A percentile compares a stretch with the other conserved stretches of the same genome.
phyloP scores from a whole-genome alignment of 2,329 filamentous ascomycete species.

The Exophiala viscosa region DNA sequence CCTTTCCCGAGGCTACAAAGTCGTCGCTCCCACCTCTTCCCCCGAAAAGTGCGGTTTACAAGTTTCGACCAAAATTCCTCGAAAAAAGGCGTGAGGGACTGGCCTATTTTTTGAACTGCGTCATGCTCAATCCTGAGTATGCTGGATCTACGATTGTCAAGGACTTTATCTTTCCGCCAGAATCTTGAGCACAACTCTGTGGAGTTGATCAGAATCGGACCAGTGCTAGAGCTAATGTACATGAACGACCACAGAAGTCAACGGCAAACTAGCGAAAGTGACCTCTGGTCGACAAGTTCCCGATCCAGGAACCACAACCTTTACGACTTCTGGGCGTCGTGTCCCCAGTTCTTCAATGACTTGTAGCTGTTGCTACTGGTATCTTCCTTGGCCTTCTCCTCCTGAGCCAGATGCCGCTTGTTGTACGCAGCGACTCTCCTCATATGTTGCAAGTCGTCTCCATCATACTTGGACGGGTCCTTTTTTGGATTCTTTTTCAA shows the following conservation, averaged over 20 bases:
- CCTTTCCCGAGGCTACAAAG: conserved; percentile 78
- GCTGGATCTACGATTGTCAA: conserved; percentile 86
- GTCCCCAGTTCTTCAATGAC: conserved; percentile 57
- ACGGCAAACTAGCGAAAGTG: too few relatives aligned
- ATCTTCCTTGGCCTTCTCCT: conserved; percentile 56
- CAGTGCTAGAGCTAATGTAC: neutral
- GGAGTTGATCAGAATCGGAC: neutral
- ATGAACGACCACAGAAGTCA: neutral
- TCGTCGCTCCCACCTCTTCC: conserved; percentile 71
- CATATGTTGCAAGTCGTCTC: conserved; percentile 58
- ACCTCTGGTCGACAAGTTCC: too few relatives aligned
- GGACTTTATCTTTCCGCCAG: conserved; percentile 69
- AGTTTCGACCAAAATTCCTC: conserved; percentile 77
- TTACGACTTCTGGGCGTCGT: conserved; percentile 15
- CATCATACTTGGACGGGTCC: conserved; percentile 54
- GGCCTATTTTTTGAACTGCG: conserved; percentile 90
- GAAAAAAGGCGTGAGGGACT: conserved; percentile 78
- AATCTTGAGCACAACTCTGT: conserved; percentile 25
- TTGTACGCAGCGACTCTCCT: conserved; percentile 62
- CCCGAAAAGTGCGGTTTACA: conserved; percentile 81
- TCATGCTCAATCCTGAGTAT: conserved; percentile 89
- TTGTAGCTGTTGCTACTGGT: conserved; percentile 55
- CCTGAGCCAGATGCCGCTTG: conserved; percentile 64
- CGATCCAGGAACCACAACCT: neutral
- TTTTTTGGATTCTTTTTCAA: conserved; percentile 60